A percentile compares a stretch with the other conserved stretches of the same genome.
These are phyloP conservation scores for Lyophyllum semitale DNA, from an alignment of 768 basidiomycete genomes.

Conservation along the genomic window DNA sequence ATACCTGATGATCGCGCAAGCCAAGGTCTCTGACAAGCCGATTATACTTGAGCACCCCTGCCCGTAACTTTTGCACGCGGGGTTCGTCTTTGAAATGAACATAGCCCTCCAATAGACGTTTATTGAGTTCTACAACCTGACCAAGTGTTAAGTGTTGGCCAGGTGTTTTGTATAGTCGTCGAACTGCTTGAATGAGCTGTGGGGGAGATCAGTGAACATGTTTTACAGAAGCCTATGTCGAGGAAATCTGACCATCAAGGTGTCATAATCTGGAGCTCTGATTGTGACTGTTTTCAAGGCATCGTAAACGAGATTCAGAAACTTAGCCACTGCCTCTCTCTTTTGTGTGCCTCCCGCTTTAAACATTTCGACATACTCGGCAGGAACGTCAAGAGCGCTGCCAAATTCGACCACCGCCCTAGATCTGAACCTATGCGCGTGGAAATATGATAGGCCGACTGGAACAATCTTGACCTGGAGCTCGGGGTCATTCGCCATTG, in stretches of 20 bases:
- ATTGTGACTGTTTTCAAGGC: conserved; percentile 95
- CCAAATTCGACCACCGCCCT: conserved; percentile 98
- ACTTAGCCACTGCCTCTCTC: conserved; percentile 84
- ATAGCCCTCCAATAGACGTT: conserved; percentile 92
- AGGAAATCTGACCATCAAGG: conserved; percentile 75
- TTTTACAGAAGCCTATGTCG: conserved; percentile 1
- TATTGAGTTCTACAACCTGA: conserved; percentile 94
- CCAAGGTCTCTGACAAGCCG: conserved; percentile 86
- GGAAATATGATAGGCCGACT: conserved; percentile 76
- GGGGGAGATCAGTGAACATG: conserved; percentile 8
- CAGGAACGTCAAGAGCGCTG: conserved; percentile 87
- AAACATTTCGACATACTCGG: conserved; percentile 86
- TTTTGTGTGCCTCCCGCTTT: conserved; percentile 86
- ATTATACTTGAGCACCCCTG: conserved; percentile 87
- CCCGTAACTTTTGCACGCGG: conserved; percentile 76
- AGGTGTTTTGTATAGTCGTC: conserved; percentile 91
- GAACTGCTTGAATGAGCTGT: conserved; percentile 93
- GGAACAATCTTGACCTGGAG: conserved; percentile 92
- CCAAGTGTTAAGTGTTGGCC: conserved; percentile 92
- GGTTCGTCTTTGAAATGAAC: conserved; percentile 91
- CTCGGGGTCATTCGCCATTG: conserved; percentile 89
- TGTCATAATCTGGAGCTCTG: conserved; percentile 95
- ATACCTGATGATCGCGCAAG: conserved; percentile 89
- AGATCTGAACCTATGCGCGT: conserved; percentile 87
- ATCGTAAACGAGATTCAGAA: conserved; percentile 91